Evolutionary conservation across 176 grass and related monocot species (phyloP).

Genomic region (Zoysia japonica): DNA sequence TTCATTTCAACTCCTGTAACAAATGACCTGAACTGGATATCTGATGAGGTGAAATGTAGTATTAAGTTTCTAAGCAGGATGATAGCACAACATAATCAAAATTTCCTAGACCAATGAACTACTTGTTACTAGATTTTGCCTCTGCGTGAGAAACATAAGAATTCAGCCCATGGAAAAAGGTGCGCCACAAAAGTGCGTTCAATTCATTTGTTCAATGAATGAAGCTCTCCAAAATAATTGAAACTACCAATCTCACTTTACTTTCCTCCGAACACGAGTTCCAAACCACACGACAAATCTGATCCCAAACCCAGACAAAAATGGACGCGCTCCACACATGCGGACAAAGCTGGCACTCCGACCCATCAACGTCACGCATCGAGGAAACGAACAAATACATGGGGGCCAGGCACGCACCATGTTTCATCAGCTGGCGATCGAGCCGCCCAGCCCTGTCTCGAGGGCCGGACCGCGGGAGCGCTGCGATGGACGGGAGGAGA

Average conservation of each 20-base stretch:
- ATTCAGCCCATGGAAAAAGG: slow-evolving; percentile 22
- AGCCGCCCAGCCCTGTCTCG: slow-evolving; percentile 12
- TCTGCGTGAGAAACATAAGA: slow-evolving; percentile 8
- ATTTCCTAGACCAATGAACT: background rate
- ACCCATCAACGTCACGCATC: slow-evolving; percentile 36
- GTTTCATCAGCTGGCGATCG: slow-evolving; percentile 54
- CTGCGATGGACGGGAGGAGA: slow-evolving; percentile 55
- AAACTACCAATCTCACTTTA: slow-evolving; percentile 27
- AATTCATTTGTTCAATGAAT: background rate
- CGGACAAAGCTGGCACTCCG: slow-evolving; percentile 39
- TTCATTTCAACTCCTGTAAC: slow-evolving; percentile 1
- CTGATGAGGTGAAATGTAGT: background rate
- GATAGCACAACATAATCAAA: background rate
- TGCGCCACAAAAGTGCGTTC: background rate
- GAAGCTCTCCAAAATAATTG: slow-evolving; percentile 11
- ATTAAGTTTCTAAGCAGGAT: background rate
- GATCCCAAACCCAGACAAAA: slow-evolving; percentile 47
- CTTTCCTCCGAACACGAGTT: slow-evolving; percentile 30
- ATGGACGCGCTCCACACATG: background rate
- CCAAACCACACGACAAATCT: slow-evolving; percentile 40
- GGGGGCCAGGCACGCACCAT: slow-evolving; percentile 44
- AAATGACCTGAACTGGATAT: slow-evolving; percentile 20
- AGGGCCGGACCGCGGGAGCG: slow-evolving; percentile 1
- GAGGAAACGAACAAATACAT: background rate
- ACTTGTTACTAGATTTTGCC: slow-evolving; percentile 12